Percentiles rank a stretch among this genome's conserved stretches.
Evolutionary conservation across 306 rosid genomes (phyloP).

Genomic region (Malus sylvestris): DNA sequence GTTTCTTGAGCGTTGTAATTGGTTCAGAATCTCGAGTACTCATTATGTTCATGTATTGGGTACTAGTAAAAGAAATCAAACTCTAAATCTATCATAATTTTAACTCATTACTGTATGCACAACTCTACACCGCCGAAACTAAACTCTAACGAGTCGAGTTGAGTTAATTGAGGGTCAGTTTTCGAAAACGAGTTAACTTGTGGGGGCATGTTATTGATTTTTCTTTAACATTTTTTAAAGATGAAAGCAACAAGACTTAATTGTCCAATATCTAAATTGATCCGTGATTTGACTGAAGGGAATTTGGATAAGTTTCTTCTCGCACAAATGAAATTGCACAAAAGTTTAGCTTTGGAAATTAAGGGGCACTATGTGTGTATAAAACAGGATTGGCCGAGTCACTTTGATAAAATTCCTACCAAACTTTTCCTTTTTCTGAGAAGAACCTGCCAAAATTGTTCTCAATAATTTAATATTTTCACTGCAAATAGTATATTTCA

Average conservation of each 20-base stretch:
- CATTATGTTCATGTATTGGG: too few species aligned
- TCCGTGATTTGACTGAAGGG: not conserved
- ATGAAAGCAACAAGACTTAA: not conserved
- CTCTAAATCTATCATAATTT: too few species aligned
- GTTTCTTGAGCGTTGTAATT: not conserved
- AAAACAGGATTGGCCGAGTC: not conserved
- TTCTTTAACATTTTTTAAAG: not conserved
- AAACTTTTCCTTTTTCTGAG: not conserved
- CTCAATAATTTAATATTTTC: not conserved
- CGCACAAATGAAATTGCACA: not conserved
- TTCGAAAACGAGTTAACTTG: not conserved
- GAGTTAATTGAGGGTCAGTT: too few species aligned
- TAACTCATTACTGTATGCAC: too few species aligned
- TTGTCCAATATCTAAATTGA: not conserved
- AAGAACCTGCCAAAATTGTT: not conserved
- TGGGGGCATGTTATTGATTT: not conserved
- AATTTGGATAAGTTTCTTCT: not conserved
- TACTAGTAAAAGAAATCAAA: too few species aligned
- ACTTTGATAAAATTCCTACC: not conserved
- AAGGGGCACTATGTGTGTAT: not conserved
- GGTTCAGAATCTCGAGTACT: not conserved
- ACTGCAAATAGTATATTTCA: too few species aligned
- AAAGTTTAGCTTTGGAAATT: not conserved
- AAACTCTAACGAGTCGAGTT: too few species aligned
- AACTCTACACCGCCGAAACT: too few species aligned